Percentiles rank a stretch among this genome's conserved stretches.
Evolutionary conservation across 495 filamentous ascomycete genomes (phyloP).

Genomic region (Cairneyella variabilis): DNA sequence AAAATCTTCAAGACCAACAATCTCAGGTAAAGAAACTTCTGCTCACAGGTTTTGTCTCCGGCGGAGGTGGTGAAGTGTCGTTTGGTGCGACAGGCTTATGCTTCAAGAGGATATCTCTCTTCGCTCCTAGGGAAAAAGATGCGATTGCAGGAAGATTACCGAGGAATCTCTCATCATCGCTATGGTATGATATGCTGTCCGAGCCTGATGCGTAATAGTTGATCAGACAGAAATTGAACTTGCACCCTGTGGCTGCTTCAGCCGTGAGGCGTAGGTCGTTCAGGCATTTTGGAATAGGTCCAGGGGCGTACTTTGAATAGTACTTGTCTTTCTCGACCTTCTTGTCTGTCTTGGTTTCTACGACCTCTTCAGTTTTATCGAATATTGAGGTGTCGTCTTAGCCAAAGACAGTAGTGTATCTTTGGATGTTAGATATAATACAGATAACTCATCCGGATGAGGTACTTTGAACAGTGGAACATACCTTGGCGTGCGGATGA

Average conservation of each 20-base stretch:
- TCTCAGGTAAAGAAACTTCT: background rate
- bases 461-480: background rate
- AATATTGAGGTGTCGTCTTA: slow-evolving; percentile 57
- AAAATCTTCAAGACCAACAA: background rate
- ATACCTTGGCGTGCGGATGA: slow-evolving; percentile 59
- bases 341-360: slow-evolving; percentile 42
- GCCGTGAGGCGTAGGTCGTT: slow-evolving; percentile 49
- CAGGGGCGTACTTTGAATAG: slow-evolving; percentile 52
- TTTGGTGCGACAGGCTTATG: slow-evolving; percentile 49
- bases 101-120: slow-evolving; percentile 67
- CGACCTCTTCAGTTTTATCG: slow-evolving; percentile 34
- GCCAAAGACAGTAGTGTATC: slow-evolving; percentile 66
- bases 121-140: slow-evolving; percentile 62
- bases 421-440: background rate
- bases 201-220: slow-evolving; percentile 71
- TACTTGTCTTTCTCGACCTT: slow-evolving; percentile 35
- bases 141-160: slow-evolving; percentile 64
- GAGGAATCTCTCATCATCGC: slow-evolving; percentile 72
- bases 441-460: background rate
- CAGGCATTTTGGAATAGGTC: slow-evolving; percentile 65
- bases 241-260: slow-evolving; percentile 53
- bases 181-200: slow-evolving; percentile 72
- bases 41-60: slow-evolving; percentile 30
- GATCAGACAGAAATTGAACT: slow-evolving; percentile 70
- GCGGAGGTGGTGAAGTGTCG: slow-evolving; percentile 17